Base-by-base conservation (phyloP, 352 stramenopile species). In the Peronospora destructor region DNA sequence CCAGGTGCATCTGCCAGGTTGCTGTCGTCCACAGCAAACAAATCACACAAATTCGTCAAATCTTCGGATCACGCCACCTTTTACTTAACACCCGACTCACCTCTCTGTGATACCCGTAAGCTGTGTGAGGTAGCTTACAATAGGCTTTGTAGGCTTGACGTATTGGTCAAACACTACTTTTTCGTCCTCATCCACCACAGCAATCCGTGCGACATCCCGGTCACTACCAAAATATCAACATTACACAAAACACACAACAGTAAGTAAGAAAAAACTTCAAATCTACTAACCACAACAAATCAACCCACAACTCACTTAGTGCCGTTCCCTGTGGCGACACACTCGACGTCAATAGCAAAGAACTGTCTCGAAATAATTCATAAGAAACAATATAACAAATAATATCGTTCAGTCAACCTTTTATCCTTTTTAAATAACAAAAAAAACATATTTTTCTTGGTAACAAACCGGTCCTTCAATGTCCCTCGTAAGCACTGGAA, bases 321-420 rank as follows among this genome's bases (percentile, higher is more conserved):
- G 43, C 81, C 84, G 23, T 64, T 84, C 12, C 89, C 89, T 0
- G 85, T 95, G 12, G 89, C 87, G 11, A 97, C 84, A 62, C 89
- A 97, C 64, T 97, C 89, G 45, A 97, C 87, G 59, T 97, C 89
- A 58, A 97, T 95, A 8, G 85, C 87, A 46, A 90, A 96, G 59
- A 96, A 95, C 76, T 87, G 23, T 14, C 26, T 4, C 4, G 6
- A 32, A 4, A 17, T 6, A 32, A 6, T 3, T 12, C 2, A 26
- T 25, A 42, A 4, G 1, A 37, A 37, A 10, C 13, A 14, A 13
- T 9, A 39, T 9, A 5, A 40, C 12, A 16, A 13, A 6, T 26
- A 26, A 26, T 3, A 26, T 26, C 4, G 23, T 26, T 26, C 23
- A 4, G 23, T 32, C 28, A 12, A 32, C 28, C 12, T 12, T 32